Evolutionary conservation across 345 rosid species (phyloP).

Genomic region (Arabidopsis suecica): DNA sequence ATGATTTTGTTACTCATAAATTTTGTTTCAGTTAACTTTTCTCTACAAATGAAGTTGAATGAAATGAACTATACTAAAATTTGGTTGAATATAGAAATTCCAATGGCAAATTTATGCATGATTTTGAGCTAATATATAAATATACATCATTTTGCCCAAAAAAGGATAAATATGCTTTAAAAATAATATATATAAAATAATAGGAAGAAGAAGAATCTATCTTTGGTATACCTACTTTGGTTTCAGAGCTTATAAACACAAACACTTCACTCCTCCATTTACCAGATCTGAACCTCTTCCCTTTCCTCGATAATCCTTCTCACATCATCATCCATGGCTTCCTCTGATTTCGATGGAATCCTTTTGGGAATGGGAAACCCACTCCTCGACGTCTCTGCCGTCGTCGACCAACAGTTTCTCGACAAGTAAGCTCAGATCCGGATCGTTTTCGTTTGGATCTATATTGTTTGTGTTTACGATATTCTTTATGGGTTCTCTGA

Average conservation of each 20-base stretch:
- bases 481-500: not conserved
- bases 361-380: slow-evolving; percentile 97
- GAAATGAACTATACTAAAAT: no score
- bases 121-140: not conserved
- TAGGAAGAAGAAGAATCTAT: slow-evolving; percentile 6
- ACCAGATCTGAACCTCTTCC: slow-evolving; percentile 41
- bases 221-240: slow-evolving; percentile 23
- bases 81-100: no score
- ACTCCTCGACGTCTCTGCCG: slow-evolving; percentile 96
- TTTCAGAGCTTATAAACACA: slow-evolving; percentile 7
- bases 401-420: slow-evolving; percentile 88
- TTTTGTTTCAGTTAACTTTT: no score
- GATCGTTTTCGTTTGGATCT: not conserved
- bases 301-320: slow-evolving; percentile 1
- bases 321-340: slow-evolving; percentile 54
- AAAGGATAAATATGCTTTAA: no score
- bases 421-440: slow-evolving; percentile 53
- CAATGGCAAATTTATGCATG: not conserved
- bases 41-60: no score
- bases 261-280: slow-evolving; percentile 13
- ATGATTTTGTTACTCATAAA: not conserved
- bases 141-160: no score
- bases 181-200: not conserved
- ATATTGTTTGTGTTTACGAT: not conserved
- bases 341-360: slow-evolving; percentile 56